These are phyloP conservation scores for Lepidium aucheri DNA, from an alignment of 345 rosid genomes.

Conservation along the genomic window DNA sequence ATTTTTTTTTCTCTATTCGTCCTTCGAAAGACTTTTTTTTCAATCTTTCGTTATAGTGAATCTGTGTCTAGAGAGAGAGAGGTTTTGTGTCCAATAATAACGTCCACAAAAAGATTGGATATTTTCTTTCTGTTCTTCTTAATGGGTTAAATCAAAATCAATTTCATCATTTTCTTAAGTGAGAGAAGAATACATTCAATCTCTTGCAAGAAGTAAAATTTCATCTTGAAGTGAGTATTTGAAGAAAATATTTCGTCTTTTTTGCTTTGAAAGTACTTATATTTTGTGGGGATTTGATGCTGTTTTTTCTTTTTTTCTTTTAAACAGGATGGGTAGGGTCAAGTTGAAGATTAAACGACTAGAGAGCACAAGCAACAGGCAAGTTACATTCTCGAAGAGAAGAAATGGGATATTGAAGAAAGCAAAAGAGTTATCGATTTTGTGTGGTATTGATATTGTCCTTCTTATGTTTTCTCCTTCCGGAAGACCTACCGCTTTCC, in stretches of 20 bases:
- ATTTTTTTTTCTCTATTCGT: not conserved
- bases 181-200: not conserved
- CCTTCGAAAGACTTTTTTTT: not conserved
- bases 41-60: slow-evolving; percentile 17
- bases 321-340: slow-evolving; percentile 74
- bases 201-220: not conserved
- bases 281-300: not conserved
- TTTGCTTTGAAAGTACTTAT: not conserved
- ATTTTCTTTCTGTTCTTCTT: not conserved
- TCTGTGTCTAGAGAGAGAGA: slow-evolving; percentile 9
- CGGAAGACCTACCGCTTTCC: slow-evolving; percentile 61
- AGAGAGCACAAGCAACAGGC: slow-evolving; percentile 66
- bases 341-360: slow-evolving; percentile 80
- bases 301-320: not conserved
- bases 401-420: slow-evolving; percentile 84
- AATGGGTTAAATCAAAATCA: slow-evolving; percentile 1
- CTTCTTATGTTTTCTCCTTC: slow-evolving; percentile 91
- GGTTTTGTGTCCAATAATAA: slow-evolving; percentile 3
- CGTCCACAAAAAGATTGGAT: not conserved
- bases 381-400: slow-evolving; percentile 77
- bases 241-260: not conserved
- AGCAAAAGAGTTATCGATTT: slow-evolving; percentile 77
- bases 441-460: slow-evolving; percentile 74
- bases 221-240: slow-evolving; percentile 11
- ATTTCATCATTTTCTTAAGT: not conserved